Conservation (phyloP, 2,329 filamentous ascomycete species). For the Colletotrichum sp. region DNA sequence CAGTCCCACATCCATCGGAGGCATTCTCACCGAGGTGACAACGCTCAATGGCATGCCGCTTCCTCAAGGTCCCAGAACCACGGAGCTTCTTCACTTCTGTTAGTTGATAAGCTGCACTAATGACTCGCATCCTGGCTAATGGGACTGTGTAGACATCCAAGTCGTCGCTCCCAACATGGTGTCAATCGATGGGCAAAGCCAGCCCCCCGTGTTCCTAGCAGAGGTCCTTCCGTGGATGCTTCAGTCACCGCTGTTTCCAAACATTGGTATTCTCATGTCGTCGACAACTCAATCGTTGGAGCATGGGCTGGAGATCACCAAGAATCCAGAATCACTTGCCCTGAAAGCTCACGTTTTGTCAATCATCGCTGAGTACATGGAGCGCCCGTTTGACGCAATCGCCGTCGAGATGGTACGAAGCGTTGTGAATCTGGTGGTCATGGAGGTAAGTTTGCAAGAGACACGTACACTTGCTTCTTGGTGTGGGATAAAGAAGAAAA, state of each 20-base stretch:
- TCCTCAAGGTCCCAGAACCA: conserved; percentile 25
- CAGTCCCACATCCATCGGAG: conserved; percentile 21
- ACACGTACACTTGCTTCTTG: background rate
- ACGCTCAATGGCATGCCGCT: conserved; percentile 43
- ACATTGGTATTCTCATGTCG: conserved; percentile 33
- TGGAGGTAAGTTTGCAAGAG: conserved; percentile 26
- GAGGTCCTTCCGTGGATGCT: conserved; percentile 34
- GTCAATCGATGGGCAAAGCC: conserved; percentile 32
- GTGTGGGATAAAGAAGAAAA: accelerated
- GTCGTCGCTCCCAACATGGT: conserved; percentile 33
- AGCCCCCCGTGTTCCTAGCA: conserved; percentile 26
- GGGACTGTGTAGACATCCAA: conserved; percentile 22
- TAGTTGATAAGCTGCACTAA: conserved; percentile 4
- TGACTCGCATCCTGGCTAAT: background rate
- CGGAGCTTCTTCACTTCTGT: conserved; percentile 33
- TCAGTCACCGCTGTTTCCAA: conserved; percentile 33
- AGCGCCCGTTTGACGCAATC: conserved; percentile 21
- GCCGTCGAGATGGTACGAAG: conserved; percentile 31
- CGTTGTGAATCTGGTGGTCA: conserved; percentile 33
- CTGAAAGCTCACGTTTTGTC: conserved; percentile 30
- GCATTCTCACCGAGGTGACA: conserved; percentile 28
- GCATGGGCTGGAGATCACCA: conserved; percentile 21
- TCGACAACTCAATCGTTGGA: conserved; percentile 31
- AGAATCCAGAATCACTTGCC: conserved; percentile 29
- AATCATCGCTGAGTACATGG: conserved; percentile 30